Evolutionary conservation across 495 filamentous ascomycete species (phyloP), one percentile per base, ranked within the genome.

Genomic region (Lepraria neglecta): DNA sequence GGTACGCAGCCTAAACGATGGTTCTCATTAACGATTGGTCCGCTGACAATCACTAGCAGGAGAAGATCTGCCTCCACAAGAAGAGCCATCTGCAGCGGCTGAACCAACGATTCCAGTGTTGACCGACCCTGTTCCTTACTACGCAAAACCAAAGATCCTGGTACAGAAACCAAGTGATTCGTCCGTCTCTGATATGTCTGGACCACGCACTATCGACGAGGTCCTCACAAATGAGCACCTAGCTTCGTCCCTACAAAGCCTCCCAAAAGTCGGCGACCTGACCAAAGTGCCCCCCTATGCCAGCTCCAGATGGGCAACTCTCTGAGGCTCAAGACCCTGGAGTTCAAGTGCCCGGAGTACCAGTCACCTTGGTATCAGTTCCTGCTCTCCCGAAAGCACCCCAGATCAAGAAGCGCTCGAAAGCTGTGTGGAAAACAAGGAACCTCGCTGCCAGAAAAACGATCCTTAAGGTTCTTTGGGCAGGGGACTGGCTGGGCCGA

Each of bases 391-490:
- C 51, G 35, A 62, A 62, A 40, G 31, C 12, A 5, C 55, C 55
- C 9, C 58, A 30, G 42, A 35, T 62, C 17, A 59, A 46, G 33
- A 65, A 58, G 45, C 17, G 59, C 33, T 66, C 59, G 12, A 35
- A 56, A 17, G 61, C 44, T 33, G 21, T 69, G n/a, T 55, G 67
- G 17, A 67, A 69, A 27, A 19, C 63, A 31, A 61, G 67, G 17
- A 65, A 67, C 24, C 15, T 58, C 40, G 51, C 59, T 45, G 57
- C 56, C 19, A 52, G 67, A 17, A 59, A 65, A 59, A 56, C 44
- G 3, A 42, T 67, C 33, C 62, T 69, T 19, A 63, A 69, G 35
- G 60, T 57, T 9, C 50, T 55, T 21, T 69, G 27, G 67, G 67
- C 24, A 62, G 67, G 38, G 65, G 67, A 19, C 28, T 69, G 28